phyloP scores from a whole-genome alignment of 2,329 filamentous ascomycete species.

The Mycosphaerella sp. region DNA sequence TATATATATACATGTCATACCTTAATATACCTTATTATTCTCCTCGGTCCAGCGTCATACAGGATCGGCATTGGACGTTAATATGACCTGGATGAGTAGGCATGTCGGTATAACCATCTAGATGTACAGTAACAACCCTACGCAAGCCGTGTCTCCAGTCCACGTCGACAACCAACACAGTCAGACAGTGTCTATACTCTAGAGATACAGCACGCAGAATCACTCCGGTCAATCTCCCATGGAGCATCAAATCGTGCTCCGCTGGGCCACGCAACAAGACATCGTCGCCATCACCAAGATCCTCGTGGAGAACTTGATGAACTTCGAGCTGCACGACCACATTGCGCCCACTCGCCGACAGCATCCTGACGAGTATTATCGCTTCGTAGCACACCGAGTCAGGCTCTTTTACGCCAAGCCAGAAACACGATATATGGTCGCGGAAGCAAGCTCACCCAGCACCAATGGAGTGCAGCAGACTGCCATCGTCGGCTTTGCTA shows the following conservation, averaged over 20 bases:
- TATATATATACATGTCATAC: no score
- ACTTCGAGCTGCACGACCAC: constrained; percentile 21
- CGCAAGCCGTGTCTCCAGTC: not conserved
- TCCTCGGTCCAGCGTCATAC: no score
- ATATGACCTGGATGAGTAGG: not conserved
- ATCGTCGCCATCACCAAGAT: constrained; percentile 14
- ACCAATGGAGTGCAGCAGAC: constrained; percentile 10
- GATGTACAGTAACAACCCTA: not conserved
- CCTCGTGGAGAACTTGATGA: constrained; percentile 9
- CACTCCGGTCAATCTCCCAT: not conserved
- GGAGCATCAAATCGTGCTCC: constrained; percentile 8
- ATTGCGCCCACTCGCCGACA: constrained; percentile 11
- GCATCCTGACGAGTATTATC: constrained; percentile 16
- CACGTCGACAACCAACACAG: not conserved
- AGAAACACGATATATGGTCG: constrained; percentile 19
- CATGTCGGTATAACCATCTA: not conserved
- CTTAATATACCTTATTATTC: no score
- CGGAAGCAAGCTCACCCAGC: constrained; percentile 5
- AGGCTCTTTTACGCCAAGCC: constrained; percentile 19
- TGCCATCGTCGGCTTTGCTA: constrained; percentile 17
- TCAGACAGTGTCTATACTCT: not conserved
- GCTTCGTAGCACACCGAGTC: constrained; percentile 14
- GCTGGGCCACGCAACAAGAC: constrained; percentile 20
- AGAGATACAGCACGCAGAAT: not conserved
- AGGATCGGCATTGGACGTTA: no score